These are phyloP conservation scores for Beauveria sp. DNA, from an alignment of 2,329 filamentous ascomycete genomes.

Conservation along the genomic window DNA sequence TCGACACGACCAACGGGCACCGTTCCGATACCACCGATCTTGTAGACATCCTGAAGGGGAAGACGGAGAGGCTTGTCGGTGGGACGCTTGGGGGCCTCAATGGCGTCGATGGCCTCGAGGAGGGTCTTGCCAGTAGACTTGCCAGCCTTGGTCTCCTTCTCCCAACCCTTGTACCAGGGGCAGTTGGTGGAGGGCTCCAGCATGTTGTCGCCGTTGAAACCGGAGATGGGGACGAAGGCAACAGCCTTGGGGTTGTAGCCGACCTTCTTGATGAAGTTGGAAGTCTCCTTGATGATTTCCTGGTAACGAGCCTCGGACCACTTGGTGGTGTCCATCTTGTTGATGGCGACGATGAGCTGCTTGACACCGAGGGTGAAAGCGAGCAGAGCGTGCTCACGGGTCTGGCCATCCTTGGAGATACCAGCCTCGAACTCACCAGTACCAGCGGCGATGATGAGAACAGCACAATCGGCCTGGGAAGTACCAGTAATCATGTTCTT, in stretches of 20 bases:
- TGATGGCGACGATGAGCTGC: slow-evolving; percentile 99
- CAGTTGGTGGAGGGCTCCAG: slow-evolving; percentile 80
- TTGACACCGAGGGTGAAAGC: slow-evolving; percentile 99
- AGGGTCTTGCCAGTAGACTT: slow-evolving; percentile 94
- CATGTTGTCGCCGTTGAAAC: slow-evolving; percentile 99
- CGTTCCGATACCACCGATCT: slow-evolving; percentile 99
- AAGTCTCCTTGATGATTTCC: slow-evolving; percentile 99
- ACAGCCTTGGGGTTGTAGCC: slow-evolving; percentile 99
- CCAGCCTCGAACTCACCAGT: slow-evolving; percentile 99
- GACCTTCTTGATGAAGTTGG: slow-evolving; percentile 99
- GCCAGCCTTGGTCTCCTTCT: slow-evolving; percentile 87
- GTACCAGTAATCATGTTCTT: slow-evolving; percentile 99
- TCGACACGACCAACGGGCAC: slow-evolving; percentile 99
- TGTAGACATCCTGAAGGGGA: slow-evolving; percentile 99
- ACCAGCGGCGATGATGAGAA: slow-evolving; percentile 99
- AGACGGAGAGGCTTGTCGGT: slow-evolving; percentile 99
- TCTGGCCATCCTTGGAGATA: slow-evolving; percentile 99
- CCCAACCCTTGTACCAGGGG: slow-evolving; percentile 99
- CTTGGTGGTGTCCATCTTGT: slow-evolving; percentile 99
- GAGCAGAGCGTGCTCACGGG: slow-evolving; percentile 99
- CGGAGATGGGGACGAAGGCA: slow-evolving; percentile 98
- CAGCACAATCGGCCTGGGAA: slow-evolving; percentile 98
- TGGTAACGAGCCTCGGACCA: slow-evolving; percentile 95
- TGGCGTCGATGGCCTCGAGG: slow-evolving; percentile 96
- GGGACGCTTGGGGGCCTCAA: slow-evolving; percentile 87